Evolutionary conservation across 257 asterid species (phyloP), one percentile per base, ranked within the genome.

Genomic region (Osmanthus fragrans): DNA sequence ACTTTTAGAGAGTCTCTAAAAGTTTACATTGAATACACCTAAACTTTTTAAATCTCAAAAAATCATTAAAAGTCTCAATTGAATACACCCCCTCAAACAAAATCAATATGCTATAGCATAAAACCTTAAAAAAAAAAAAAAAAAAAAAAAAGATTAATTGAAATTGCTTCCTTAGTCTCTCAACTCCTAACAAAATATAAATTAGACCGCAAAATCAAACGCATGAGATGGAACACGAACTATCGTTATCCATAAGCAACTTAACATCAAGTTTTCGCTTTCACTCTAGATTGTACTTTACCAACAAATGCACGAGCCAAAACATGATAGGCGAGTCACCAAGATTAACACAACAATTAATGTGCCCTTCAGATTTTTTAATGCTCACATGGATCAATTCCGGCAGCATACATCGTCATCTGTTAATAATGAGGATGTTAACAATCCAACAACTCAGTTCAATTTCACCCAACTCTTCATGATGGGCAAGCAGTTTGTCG

Each of bases 371-470:
- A 3, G 68, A 25, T 60, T 3, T 18, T 60, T 60, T 23, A 60
- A 60, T 9, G 68, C 11, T 60, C 68, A 60, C 34, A 60, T 25
- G 68, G 68, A 60, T 15, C 68, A 60, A 11, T 21, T 60, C 18
- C 33, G 5, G 65, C 4, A n/a, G 65, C 29, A 19, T n/a, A 19
- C 29, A 6, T 60, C 4, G 68, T 21, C 23, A 6, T 13, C 33
- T 23, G 2, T 21, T 25, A 60, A 60, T 11, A 60, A 60, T 60
- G 34, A 12, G 16, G 33, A 60, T 16, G 33, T 60, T 21, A 60
- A 60, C 68, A 60, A 23, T 29, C 33, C 68, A 60, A 60, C 68
- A 8, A 60, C 68, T 60, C 68, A 60, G 19, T 60, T 60, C 68
- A 60, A 9, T 60, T 60, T 25, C 68, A 60, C 68, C 30, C 68